phyloP scores from a whole-genome alignment of 129 eudicot genomes.

The Centrapalus pauciflorus region DNA sequence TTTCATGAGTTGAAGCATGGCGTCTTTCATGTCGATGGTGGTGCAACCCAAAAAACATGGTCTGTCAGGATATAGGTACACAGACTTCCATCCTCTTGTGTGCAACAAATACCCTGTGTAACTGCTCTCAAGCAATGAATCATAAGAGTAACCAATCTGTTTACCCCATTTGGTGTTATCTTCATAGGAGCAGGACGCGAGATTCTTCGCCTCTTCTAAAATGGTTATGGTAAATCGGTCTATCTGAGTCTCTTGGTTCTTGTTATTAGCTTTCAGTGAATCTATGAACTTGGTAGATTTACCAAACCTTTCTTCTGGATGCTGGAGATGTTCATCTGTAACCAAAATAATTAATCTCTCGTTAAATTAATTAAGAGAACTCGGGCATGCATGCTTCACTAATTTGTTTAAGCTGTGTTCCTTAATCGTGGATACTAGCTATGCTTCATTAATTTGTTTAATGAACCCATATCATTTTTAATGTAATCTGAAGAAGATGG shows the following conservation, averaged over 20 bases:
- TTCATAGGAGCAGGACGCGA: conserved; percentile 69
- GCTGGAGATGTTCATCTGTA: conserved; percentile 41
- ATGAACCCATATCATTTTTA: no score
- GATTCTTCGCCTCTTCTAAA: conserved; percentile 45
- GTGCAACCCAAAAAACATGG: conserved; percentile 77
- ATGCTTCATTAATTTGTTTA: no score
- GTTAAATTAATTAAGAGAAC: no score
- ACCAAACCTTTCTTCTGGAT: conserved; percentile 52
- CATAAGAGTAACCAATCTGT: conserved; percentile 77
- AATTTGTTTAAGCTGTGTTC: no score
- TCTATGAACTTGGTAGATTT: conserved; percentile 46
- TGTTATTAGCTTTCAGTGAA: conserved; percentile 29
- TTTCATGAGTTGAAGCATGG: conserved; percentile 66
- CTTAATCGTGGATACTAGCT: no score
- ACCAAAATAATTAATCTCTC: no score
- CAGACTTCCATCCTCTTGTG: conserved; percentile 77
- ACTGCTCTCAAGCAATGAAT: conserved; percentile 59
- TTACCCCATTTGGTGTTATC: conserved; percentile 71
- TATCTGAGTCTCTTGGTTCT: background rate
- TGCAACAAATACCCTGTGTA: conserved; percentile 73
- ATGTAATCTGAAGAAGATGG: no score
- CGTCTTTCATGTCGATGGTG: conserved; percentile 71
- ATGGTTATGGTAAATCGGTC: conserved; percentile 5
- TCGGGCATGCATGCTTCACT: no score
- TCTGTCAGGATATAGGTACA: conserved; percentile 56